These are phyloP conservation scores for Botryotinia convoluta DNA, from an alignment of 2,329 filamentous ascomycete species.

Conservation along the genomic window DNA sequence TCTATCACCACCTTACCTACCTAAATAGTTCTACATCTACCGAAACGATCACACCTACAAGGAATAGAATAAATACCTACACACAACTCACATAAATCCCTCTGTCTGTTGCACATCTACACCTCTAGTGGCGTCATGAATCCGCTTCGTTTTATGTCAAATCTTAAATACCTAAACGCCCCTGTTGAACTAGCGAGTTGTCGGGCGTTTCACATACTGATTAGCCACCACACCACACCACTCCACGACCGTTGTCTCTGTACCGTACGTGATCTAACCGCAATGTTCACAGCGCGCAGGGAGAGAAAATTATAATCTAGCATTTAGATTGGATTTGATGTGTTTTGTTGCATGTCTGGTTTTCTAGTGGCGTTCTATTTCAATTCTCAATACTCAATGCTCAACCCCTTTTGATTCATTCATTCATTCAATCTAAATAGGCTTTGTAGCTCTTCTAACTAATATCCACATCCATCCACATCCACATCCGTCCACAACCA, in stretches of 20 bases:
- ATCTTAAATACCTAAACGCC: background rate
- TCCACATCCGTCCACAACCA: no score
- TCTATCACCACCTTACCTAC: background rate
- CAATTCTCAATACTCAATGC: background rate
- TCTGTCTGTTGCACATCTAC: conserved; percentile 8
- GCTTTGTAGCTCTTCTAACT: background rate
- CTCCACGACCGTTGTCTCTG: background rate
- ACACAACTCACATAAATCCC: no score
- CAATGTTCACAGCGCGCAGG: background rate
- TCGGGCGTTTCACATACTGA: background rate
- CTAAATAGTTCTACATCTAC: background rate
- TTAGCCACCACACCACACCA: background rate
- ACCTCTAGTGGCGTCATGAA: conserved; percentile 6
- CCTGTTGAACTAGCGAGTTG: background rate
- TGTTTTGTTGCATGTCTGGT: background rate
- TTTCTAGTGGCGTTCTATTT: background rate
- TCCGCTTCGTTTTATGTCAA: background rate
- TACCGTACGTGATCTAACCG: background rate
- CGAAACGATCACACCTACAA: background rate
- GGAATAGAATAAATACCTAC: background rate
- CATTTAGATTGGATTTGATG: background rate
- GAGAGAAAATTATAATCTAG: background rate
- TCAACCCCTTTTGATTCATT: background rate
- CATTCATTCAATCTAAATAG: background rate
- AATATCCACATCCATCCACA: background rate